A percentile compares a stretch with the other conserved stretches of the same genome.
These are phyloP conservation scores for Metarhizium sp. DNA, from an alignment of 2,329 filamentous ascomycete genomes.

Conservation along the genomic window DNA sequence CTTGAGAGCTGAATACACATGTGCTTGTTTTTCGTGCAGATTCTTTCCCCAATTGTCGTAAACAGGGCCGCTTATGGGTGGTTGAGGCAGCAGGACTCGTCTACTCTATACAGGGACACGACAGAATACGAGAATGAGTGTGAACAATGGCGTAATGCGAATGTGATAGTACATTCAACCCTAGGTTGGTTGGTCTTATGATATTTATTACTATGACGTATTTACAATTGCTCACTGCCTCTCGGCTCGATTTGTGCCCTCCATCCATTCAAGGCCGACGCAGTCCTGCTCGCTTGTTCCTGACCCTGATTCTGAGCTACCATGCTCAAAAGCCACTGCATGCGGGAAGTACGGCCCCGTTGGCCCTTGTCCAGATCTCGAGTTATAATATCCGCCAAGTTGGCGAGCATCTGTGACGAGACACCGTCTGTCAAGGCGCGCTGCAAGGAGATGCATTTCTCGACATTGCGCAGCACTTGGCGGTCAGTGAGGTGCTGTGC, in stretches of 20 bases:
- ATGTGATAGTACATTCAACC: neutral
- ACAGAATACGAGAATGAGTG: neutral
- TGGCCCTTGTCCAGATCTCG: conserved; percentile 24
- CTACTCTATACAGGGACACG: neutral
- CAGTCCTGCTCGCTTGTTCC: conserved; percentile 11
- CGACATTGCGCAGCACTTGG: conserved; percentile 20
- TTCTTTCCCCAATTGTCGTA: neutral
- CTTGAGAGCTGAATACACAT: neutral
- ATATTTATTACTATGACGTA: neutral
- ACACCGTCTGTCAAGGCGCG: conserved; percentile 12
- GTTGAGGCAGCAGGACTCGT: too few species aligned
- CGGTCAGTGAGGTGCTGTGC: conserved; percentile 19
- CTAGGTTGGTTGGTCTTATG: neutral
- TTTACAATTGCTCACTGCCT: neutral
- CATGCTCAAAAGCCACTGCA: conserved; percentile 21
- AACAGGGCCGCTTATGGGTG: neutral
- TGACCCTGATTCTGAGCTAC: conserved; percentile 12
- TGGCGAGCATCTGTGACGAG: conserved; percentile 17
- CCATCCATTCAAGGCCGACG: conserved; percentile 14
- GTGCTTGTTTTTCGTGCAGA: neutral
- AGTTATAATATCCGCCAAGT: conserved; percentile 17
- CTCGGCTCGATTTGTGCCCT: conserved; percentile 10
- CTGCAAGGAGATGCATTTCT: conserved; percentile 17
- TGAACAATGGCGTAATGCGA: neutral
- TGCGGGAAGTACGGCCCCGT: conserved; percentile 20